Conservation (phyloP, 2,329 filamentous ascomycete species). For the Fusarium mundagurra region DNA sequence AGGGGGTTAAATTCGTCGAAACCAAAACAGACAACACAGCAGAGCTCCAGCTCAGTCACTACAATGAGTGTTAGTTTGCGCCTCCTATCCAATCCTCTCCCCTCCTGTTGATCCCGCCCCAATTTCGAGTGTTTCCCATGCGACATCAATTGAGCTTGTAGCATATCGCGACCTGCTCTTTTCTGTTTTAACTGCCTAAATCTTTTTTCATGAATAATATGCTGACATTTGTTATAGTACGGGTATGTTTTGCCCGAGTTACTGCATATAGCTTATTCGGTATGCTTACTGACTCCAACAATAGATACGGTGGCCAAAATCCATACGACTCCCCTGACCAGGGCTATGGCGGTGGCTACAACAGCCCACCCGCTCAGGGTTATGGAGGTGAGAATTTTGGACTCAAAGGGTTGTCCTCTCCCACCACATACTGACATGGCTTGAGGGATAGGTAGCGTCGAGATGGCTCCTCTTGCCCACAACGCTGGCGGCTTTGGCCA, state of each 20-base stretch:
- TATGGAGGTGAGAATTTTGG: slow-evolving; percentile 40
- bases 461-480: slow-evolving; percentile 74
- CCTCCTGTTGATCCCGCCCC: slow-evolving; percentile 11
- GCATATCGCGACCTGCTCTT: not conserved
- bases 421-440: slow-evolving; percentile 28
- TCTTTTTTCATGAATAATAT: not conserved
- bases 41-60: slow-evolving; percentile 32
- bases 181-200: not conserved
- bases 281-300: slow-evolving; percentile 45
- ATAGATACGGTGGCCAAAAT: slow-evolving; percentile 66
- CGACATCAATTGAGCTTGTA: slow-evolving; percentile 1
- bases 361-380: slow-evolving; percentile 30
- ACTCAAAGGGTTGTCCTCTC: not conserved
- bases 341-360: slow-evolving; percentile 40
- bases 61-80: slow-evolving; percentile 47
- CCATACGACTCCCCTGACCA: slow-evolving; percentile 67
- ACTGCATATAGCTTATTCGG: not conserved
- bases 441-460: slow-evolving; percentile 63
- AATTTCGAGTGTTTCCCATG: not conserved
- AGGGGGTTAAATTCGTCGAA: not conserved
- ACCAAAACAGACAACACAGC: not conserved
- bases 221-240: slow-evolving; percentile 52
- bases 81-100: slow-evolving; percentile 27
- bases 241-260: slow-evolving; percentile 56
- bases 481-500: slow-evolving; percentile 59